Percentiles rank a stretch among this genome's conserved stretches.
These are phyloP conservation scores for Globisporangium paroecandrum DNA, from an alignment of 352 stramenopile genomes.

Conservation along the genomic window DNA sequence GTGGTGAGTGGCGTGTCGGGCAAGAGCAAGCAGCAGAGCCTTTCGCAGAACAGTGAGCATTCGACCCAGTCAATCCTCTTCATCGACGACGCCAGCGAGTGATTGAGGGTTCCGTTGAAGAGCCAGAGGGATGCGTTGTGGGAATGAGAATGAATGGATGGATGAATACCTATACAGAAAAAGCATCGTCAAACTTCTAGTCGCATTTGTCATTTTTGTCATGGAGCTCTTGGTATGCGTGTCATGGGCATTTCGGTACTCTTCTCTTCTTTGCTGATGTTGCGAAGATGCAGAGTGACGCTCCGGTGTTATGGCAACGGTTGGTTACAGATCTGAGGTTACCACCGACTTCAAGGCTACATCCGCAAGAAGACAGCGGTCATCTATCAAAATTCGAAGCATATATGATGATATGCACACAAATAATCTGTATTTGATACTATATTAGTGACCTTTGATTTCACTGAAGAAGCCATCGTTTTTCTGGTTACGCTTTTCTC, in stretches of 20 bases:
- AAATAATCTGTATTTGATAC: neutral
- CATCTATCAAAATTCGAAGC: no score
- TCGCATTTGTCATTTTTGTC: neutral
- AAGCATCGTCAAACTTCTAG: neutral
- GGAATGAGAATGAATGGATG: neutral
- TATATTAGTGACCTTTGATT: neutral
- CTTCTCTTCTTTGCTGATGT: neutral
- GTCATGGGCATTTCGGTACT: neutral
- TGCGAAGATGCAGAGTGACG: conserved; percentile 10
- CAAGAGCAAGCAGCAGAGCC: conserved; percentile 30
- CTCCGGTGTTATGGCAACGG: conserved; percentile 6
- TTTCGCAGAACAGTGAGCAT: conserved; percentile 13
- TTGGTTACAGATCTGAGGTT: conserved; percentile 4
- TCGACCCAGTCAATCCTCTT: conserved; percentile 64
- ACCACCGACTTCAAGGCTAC: conserved; percentile 6
- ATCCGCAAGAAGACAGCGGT: neutral
- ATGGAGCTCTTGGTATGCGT: neutral
- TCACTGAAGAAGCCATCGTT: neutral
- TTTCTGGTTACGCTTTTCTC: neutral
- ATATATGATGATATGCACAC: neutral
- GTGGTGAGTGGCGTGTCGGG: conserved; percentile 27
- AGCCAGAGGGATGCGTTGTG: neutral
- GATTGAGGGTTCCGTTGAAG: conserved; percentile 5
- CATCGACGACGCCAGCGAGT: conserved; percentile 72
- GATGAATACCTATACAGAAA: neutral